phyloP scores from a whole-genome alignment of 176 grass and related monocot species.

The Zoysia pacifica region DNA sequence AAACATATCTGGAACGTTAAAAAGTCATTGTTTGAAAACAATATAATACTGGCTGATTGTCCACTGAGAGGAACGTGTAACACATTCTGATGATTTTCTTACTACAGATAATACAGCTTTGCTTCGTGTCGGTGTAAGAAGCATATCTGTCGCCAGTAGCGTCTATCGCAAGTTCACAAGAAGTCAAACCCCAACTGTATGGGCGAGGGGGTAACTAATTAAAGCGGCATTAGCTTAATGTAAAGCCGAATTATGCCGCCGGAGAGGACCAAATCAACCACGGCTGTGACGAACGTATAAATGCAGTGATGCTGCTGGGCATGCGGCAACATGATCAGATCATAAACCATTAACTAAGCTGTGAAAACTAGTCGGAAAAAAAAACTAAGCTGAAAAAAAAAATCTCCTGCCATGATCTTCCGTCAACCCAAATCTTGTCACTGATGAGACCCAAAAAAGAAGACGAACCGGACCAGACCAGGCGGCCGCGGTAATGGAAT shows the following conservation, averaged over 20 bases:
- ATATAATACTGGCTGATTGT: background rate
- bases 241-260: background rate
- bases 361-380: no score
- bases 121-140: background rate
- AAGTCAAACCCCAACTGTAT: conserved; percentile 1
- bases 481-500: conserved; percentile 15
- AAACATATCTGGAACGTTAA: background rate
- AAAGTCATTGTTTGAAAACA: background rate
- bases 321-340: background rate
- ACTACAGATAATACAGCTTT: no score
- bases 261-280: background rate
- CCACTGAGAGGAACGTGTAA: background rate
- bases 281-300: background rate
- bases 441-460: background rate
- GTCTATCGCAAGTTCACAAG: background rate
- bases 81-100: background rate
- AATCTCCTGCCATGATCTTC: background rate
- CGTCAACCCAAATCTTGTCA: background rate
- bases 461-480: conserved; percentile 4
- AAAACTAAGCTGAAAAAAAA: background rate
- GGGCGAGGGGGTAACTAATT: background rate
- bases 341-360: background rate
- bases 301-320: background rate
- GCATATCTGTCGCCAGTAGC: background rate
- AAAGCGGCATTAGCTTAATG: background rate